Evolutionary conservation across 1,284 basidiomycete species (phyloP), one percentile per base, ranked within the genome.

Genomic region (Xerocomus nothofagi): DNA sequence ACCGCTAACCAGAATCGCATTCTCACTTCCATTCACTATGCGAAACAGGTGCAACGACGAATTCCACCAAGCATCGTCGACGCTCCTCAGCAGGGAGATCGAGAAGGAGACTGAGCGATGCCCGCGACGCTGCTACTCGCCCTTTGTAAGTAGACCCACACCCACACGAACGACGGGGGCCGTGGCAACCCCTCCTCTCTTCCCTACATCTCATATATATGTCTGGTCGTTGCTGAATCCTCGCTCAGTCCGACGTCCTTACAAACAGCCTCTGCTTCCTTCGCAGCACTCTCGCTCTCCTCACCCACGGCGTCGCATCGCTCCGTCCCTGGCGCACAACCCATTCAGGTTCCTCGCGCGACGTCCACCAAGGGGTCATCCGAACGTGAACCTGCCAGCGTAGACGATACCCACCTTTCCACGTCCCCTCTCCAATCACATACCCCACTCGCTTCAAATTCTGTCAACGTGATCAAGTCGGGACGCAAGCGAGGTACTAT

Each of bases 401-500:
- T 59, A 17, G 65, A 60, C 40, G 61, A 66, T 24, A 30, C 32
- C 32, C 42, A 45, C 14, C 49, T 49, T 21, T 57, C 56, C 6
- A 32, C 21, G 3, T 64, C 59, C 31, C 57, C 49, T 50, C 55
- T 40, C 41, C 59, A 55, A 51, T 57, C 57, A 50, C 60, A 49
- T 44, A 54, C 44, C 43, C 48, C 32, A 41, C 58, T 34, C 53
- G 58, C 63, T 32, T 52, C 67, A 23, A 49, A 64, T 60, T 71
- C 69, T 3, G 67, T 75, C 36, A 76, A 75, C 40, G 44, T 52
- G 6, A 58, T 61, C n/a, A 80, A 73, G 59, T 70, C 68, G 29
- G 76, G 76, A 45, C 87, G 82, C 74, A 91, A 88, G 71, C 82
- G 87, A 59, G 88, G 91, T 6, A 81, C 86, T 55, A 86, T 91